phyloP scores from a whole-genome alignment of 805 yeast species.

The Torulaspora quercuum region DNA sequence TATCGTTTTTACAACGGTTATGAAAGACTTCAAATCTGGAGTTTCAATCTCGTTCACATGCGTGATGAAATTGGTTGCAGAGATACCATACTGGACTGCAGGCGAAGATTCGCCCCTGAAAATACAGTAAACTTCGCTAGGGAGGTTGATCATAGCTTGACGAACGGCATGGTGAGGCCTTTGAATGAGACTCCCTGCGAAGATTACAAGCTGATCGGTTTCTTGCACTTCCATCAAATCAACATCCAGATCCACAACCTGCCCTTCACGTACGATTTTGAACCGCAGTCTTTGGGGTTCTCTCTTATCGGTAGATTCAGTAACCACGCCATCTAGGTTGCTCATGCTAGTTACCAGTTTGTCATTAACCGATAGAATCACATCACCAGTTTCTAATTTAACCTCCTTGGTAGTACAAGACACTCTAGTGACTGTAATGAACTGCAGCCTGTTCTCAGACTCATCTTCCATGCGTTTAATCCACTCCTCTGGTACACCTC shows the following conservation, averaged over 20 bases:
- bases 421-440: conserved; percentile 66
- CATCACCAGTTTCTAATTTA: conserved; percentile 60
- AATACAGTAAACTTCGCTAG: conserved; percentile 81
- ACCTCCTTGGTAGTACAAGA: conserved; percentile 46
- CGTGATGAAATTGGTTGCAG: conserved; percentile 79
- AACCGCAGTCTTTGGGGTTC: conserved; percentile 43
- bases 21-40: conserved; percentile 63
- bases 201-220: conserved; percentile 65
- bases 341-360: conserved; percentile 60
- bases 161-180: conserved; percentile 91
- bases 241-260: conserved; percentile 57
- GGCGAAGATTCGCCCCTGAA: conserved; percentile 79
- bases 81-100: conserved; percentile 74
- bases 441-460: conserved; percentile 63
- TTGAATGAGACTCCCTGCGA: conserved; percentile 84
- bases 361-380: conserved; percentile 66
- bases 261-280: conserved; percentile 67
- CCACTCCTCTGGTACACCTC: conserved; percentile 89
- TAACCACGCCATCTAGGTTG: conserved; percentile 50
- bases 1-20: conserved; percentile 60
- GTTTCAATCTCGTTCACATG: conserved; percentile 80
- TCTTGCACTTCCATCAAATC: conserved; percentile 60
- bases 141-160: conserved; percentile 72
- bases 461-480: conserved; percentile 61
- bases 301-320: conserved; percentile 42